A percentile compares a stretch with the other conserved stretches of the same genome.
phyloP scores from a whole-genome alignment of 225 moss, liverwort and hornwort species.

The Pseudisothecium myosuroides region DNA sequence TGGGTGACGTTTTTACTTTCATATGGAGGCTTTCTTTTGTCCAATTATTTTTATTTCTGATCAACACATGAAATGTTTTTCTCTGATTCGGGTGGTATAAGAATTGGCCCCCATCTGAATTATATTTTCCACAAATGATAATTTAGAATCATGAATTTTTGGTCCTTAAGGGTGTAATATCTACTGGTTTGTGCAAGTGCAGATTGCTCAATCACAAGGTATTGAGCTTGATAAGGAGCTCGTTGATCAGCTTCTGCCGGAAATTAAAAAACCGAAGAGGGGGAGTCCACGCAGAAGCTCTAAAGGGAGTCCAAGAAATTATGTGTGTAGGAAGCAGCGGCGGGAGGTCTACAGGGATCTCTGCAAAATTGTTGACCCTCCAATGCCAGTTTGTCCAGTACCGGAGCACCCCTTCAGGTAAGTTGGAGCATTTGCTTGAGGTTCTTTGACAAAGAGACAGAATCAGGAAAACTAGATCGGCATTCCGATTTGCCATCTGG shows the following conservation, averaged over 20 bases:
- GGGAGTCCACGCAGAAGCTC: background rate
- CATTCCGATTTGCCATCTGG: background rate
- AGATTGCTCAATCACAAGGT: slow-evolving; percentile 21
- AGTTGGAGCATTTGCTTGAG: background rate
- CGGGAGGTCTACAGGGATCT: slow-evolving; percentile 21
- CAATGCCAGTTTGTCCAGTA: background rate
- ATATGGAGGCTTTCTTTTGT: no score
- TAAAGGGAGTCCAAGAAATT: background rate
- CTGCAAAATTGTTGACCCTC: slow-evolving; percentile 30
- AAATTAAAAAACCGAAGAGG: background rate
- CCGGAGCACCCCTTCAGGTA: background rate
- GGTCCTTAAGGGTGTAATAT: background rate
- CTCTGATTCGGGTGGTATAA: background rate
- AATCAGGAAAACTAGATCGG: background rate
- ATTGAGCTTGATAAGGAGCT: slow-evolving; percentile 17
- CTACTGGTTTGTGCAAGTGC: background rate
- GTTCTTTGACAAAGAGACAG: background rate
- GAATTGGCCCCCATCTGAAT: background rate
- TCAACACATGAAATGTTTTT: background rate
- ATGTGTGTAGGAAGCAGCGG: background rate
- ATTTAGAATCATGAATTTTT: background rate
- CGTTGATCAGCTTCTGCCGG: slow-evolving; percentile 4
- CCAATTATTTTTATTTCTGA: background rate
- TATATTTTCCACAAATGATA: background rate
- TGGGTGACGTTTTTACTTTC: background rate